Conservation (phyloP, 176 grass and related monocot genomes). For the Metroxylon sagu region DNA sequence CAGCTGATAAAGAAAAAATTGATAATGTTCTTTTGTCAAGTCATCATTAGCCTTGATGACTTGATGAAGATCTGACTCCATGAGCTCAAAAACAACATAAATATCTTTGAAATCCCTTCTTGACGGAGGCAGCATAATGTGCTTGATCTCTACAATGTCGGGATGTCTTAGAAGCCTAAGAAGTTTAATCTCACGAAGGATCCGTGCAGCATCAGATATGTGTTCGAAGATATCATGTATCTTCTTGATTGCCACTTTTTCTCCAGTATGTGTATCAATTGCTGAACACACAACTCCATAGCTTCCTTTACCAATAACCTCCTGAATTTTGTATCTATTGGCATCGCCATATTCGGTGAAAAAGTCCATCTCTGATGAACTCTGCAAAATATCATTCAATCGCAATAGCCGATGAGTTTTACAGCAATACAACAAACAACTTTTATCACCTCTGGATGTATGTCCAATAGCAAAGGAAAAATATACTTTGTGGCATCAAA, state of each 20-base stretch:
- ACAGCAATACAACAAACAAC: background rate
- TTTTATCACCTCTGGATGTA: background rate
- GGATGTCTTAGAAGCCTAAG: slow-evolving; percentile 76
- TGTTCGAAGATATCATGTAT: slow-evolving; percentile 90
- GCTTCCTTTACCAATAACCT: slow-evolving; percentile 84
- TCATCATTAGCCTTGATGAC: slow-evolving; percentile 98
- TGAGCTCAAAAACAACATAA: slow-evolving; percentile 88
- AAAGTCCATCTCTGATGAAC: slow-evolving; percentile 68
- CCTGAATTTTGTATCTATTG: slow-evolving; percentile 81
- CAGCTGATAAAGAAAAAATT: slow-evolving; percentile 96
- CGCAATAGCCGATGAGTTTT: background rate
- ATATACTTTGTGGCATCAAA: background rate
- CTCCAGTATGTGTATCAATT: slow-evolving; percentile 69
- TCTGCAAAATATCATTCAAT: slow-evolving; percentile 34
- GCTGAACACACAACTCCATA: slow-evolving; percentile 95
- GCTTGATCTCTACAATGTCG: slow-evolving; percentile 93
- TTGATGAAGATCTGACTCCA: slow-evolving; percentile 96
- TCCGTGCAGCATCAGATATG: slow-evolving; percentile 69
- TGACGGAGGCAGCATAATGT: slow-evolving; percentile 78
- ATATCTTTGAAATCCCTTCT: slow-evolving; percentile 87
- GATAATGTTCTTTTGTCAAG: slow-evolving; percentile 85
- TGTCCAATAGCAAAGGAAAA: slow-evolving; percentile 2
- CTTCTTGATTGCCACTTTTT: slow-evolving; percentile 94
- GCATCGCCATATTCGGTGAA: slow-evolving; percentile 75
- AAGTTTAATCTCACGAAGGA: slow-evolving; percentile 91